These are phyloP conservation scores for Solanum infundibuliforme DNA, from an alignment of 257 asterid species.

Conservation along the genomic window DNA sequence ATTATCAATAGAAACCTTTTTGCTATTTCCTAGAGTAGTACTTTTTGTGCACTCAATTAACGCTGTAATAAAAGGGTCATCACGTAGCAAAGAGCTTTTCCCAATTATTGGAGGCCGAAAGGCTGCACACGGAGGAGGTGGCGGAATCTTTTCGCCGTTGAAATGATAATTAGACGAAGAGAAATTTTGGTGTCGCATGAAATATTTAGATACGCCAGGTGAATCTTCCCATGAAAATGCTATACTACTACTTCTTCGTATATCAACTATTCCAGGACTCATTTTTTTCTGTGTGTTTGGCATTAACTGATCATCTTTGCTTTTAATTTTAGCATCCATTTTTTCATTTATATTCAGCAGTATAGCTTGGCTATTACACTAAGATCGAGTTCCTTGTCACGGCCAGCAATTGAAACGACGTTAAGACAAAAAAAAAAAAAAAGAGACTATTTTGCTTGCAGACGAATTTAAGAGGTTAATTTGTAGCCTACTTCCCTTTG, in stretches of 20 bases:
- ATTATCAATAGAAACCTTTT: background rate
- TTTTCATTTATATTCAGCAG: background rate
- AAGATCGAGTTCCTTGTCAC: background rate
- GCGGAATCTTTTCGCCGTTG: background rate
- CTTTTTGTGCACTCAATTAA: slow-evolving; percentile 36
- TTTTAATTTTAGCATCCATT: background rate
- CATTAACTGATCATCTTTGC: background rate
- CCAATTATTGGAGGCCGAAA: slow-evolving; percentile 3
- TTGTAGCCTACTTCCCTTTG: background rate
- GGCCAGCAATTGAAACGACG: background rate
- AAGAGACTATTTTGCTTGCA: background rate
- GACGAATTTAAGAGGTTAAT: background rate
- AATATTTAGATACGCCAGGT: slow-evolving; percentile 50
- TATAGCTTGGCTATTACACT: background rate
- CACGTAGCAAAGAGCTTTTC: slow-evolving; percentile 15
- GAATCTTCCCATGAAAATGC: slow-evolving; percentile 81
- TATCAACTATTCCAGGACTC: slow-evolving; percentile 30
- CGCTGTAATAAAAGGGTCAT: slow-evolving; percentile 59
- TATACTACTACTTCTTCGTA: slow-evolving; percentile 23
- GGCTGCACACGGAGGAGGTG: background rate
- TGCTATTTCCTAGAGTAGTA: background rate
- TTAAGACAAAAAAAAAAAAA: background rate
- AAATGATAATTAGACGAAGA: background rate
- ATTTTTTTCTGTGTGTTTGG: slow-evolving; percentile 4
- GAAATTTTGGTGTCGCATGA: slow-evolving; percentile 10